Conservation (phyloP, 2,329 filamentous ascomycete species). For the Pyrenochaeta sp. region DNA sequence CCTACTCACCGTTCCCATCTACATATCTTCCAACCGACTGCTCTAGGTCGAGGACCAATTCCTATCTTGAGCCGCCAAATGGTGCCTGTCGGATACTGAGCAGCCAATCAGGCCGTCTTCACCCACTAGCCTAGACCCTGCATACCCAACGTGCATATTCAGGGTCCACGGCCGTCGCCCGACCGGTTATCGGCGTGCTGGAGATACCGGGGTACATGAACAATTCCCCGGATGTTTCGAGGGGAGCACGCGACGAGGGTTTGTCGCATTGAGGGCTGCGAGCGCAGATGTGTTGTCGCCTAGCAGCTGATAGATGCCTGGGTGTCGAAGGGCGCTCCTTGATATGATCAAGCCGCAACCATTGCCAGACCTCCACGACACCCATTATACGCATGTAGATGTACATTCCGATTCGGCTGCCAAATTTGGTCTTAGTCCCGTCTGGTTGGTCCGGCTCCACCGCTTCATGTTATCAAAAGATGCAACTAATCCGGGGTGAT, state of each 20-base stretch:
- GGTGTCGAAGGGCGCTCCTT: background rate
- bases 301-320: background rate
- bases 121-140: constrained; percentile 9
- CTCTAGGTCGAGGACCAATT: background rate
- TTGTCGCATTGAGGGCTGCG: background rate
- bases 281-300: background rate
- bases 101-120: constrained; percentile 11
- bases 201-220: background rate
- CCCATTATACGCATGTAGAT: constrained; percentile 3
- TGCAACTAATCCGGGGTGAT: constrained; percentile 38
- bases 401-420: constrained; percentile 3
- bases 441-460: constrained; percentile 18
- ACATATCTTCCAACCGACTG: background rate
- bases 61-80: background rate
- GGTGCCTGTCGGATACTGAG: background rate
- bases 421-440: constrained; percentile 3
- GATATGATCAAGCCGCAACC: constrained; percentile 1
- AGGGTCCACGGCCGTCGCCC: constrained; percentile 16
- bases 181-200: constrained; percentile 17
- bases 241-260: background rate
- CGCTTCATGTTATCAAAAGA: constrained; percentile 30
- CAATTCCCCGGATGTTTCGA: background rate
- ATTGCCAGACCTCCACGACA: constrained; percentile 3
- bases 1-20: background rate
- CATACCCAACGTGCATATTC: constrained; percentile 4